A percentile compares a stretch with the other conserved stretches of the same genome.
Evolutionary conservation across 2,329 filamentous ascomycete species (phyloP).

Genomic region (Grosmannia clavigera): DNA sequence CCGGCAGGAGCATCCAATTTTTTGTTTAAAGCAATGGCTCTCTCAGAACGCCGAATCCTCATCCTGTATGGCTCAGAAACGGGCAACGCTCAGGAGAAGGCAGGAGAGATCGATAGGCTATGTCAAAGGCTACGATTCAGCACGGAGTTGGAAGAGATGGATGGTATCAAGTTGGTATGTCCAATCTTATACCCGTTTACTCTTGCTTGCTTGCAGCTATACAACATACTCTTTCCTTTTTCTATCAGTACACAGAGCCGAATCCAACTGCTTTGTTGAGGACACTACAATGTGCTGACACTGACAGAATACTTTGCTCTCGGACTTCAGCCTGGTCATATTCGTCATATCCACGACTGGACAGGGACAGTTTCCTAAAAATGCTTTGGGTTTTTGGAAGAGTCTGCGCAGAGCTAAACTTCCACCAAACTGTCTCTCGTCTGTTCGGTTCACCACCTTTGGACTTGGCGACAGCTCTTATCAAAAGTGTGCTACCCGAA

Average conservation of each 20-base stretch:
- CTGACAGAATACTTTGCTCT: constrained; percentile 32
- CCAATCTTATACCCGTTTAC: constrained; percentile 14
- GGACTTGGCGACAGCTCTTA: constrained; percentile 93
- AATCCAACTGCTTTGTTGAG: neutral
- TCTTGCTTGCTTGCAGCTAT: neutral
- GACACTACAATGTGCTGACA: neutral
- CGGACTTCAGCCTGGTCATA: constrained; percentile 45
- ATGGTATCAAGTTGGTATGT: constrained; percentile 63
- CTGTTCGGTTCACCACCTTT: constrained; percentile 69
- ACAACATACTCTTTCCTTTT: neutral
- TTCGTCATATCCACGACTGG: constrained; percentile 87
- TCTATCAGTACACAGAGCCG: neutral
- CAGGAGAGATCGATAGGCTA: constrained; percentile 66
- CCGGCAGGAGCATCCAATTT: neutral
- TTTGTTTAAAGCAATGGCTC: constrained; percentile 3
- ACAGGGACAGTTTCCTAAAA: constrained; percentile 83
- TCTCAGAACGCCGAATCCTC: constrained; percentile 34
- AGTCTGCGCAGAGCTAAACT: constrained; percentile 70
- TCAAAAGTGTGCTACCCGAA: constrained; percentile 49
- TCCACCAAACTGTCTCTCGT: constrained; percentile 53
- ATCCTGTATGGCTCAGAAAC: constrained; percentile 92
- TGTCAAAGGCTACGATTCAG: constrained; percentile 68
- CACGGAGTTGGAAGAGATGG: constrained; percentile 64
- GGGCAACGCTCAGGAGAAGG: constrained; percentile 84
- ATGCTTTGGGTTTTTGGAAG: constrained; percentile 74